Base-by-base conservation (phyloP, 139 green algal species). In the Coccomyxa sp. region DNA sequence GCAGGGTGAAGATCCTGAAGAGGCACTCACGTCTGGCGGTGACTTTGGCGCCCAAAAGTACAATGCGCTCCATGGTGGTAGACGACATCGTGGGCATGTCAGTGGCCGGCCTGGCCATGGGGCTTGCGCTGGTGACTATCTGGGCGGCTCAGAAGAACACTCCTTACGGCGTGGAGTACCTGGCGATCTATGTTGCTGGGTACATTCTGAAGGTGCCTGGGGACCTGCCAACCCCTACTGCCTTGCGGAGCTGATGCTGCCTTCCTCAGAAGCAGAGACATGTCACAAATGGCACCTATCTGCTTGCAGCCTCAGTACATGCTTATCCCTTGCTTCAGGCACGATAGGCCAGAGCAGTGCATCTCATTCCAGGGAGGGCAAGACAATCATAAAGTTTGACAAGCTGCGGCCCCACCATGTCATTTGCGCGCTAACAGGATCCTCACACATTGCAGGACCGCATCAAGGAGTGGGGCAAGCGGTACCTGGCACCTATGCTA, bases 391-490 rank as follows among this genome's bases (percentile, higher is more conserved):
- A 36, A 10, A n/a, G n/a, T n/a, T n/a, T n/a, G n/a, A n/a, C n/a
- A n/a, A n/a, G n/a, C n/a, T n/a, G n/a, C n/a, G n/a, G n/a, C n/a
- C n/a, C n/a, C n/a, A n/a, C n/a, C n/a, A n/a, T n/a, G n/a, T n/a
- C n/a, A n/a, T n/a, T n/a, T n/a, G n/a, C n/a, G n/a, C n/a, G n/a
- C n/a, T n/a, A n/a, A n/a, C n/a, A n/a, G n/a, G n/a, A n/a, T n/a
- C n/a, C n/a, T n/a, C n/a, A n/a, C n/a, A n/a, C 27, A 71, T 10
- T 8, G 33, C 75, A 79, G 39, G 68, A 81, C 34, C 50, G 76
- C 8, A 76, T 81, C 36, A 81, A 85, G 68, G 81, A 85, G 73
- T 82, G 76, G 81, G 81, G 81, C 55, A 81, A 81, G 75, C 75
- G 81, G 24, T 84, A 81, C 37, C 70, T 84, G 72, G 72, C 82